Percentiles rank a stretch among this genome's conserved stretches.
phyloP scores from a whole-genome alignment of 257 asterid genomes.

The Petunia secreta region DNA sequence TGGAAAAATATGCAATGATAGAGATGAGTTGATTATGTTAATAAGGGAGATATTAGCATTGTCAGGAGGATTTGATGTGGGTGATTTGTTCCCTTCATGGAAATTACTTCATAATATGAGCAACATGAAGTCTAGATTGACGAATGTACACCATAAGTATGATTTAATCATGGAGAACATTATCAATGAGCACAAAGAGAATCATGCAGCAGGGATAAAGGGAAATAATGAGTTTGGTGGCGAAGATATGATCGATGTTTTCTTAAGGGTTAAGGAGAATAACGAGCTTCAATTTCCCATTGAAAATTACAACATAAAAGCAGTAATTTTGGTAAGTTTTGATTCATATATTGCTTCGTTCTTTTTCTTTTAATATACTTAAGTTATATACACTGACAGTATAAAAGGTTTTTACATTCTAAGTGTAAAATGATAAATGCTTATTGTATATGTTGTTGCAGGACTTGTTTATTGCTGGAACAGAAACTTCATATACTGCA shows the following conservation, averaged over 20 bases:
- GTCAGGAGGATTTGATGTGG: conserved; percentile 24
- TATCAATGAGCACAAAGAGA: conserved; percentile 25
- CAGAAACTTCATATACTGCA: conserved; percentile 28
- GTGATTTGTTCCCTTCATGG: conserved; percentile 26
- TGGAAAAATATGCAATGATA: conserved; percentile 23
- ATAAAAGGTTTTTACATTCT: too few species aligned
- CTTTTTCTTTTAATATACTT: background rate
- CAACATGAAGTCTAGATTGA: conserved; percentile 19
- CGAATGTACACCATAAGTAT: conserved; percentile 16
- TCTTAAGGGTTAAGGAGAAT: conserved; percentile 19
- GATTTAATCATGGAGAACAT: conserved; percentile 21
- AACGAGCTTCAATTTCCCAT: conserved; percentile 22
- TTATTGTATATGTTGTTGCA: conserved; percentile 4
- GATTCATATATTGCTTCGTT: background rate
- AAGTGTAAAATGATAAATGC: background rate
- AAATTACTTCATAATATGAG: conserved; percentile 15
- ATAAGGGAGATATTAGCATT: conserved; percentile 8
- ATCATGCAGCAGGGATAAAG: background rate
- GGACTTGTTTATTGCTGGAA: conserved; percentile 30
- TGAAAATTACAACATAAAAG: conserved; percentile 32
- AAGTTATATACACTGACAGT: background rate
- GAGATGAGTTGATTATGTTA: background rate
- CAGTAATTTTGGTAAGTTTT: conserved; percentile 28
- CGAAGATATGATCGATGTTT: conserved; percentile 27
- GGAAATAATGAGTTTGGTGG: conserved; percentile 17